Percentiles rank a stretch among this genome's conserved stretches.
Conservation (phyloP, 169 alveolate genomes). For the Haemoproteus tartakovskyi region DNA sequence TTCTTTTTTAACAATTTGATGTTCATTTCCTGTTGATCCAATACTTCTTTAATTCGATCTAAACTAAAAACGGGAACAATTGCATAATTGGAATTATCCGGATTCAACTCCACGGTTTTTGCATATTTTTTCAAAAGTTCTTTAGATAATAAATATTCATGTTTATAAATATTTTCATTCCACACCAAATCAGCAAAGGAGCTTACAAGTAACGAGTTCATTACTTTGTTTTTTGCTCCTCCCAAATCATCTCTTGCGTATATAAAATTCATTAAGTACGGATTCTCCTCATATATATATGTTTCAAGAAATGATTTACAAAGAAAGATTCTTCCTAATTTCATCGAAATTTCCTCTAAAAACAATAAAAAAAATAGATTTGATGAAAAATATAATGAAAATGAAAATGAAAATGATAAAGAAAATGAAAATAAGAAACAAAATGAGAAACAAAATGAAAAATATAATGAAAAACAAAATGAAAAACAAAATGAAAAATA, state of each 20-base stretch:
- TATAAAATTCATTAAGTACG: conserved; percentile 52
- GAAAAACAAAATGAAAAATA: neutral
- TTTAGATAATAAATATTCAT: conserved; percentile 62
- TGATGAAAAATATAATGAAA: too few species aligned
- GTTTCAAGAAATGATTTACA: conserved; percentile 63
- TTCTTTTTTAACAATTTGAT: conserved; percentile 47
- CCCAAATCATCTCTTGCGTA: conserved; percentile 51
- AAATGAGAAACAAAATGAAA: neutral
- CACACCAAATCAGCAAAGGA: conserved; percentile 55
- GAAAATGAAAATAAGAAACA: neutral
- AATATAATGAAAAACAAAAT: neutral
- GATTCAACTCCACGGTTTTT: conserved; percentile 53
- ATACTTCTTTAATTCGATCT: conserved; percentile 36
- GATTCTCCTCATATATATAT: conserved; percentile 52
- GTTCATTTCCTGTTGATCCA: conserved; percentile 54
- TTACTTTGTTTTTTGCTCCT: conserved; percentile 48
- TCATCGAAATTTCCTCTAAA: conserved; percentile 65
- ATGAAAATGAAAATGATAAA: neutral
- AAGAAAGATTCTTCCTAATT: conserved; percentile 42
- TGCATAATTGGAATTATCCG: conserved; percentile 51
- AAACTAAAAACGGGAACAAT: conserved; percentile 53
- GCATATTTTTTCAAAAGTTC: conserved; percentile 49
- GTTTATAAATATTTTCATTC: conserved; percentile 54
- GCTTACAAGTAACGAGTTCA: conserved; percentile 50
- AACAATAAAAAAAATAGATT: neutral